Base-by-base conservation (phyloP, 192 early-diverging fungal species). In the Thamnidium elegans region DNA sequence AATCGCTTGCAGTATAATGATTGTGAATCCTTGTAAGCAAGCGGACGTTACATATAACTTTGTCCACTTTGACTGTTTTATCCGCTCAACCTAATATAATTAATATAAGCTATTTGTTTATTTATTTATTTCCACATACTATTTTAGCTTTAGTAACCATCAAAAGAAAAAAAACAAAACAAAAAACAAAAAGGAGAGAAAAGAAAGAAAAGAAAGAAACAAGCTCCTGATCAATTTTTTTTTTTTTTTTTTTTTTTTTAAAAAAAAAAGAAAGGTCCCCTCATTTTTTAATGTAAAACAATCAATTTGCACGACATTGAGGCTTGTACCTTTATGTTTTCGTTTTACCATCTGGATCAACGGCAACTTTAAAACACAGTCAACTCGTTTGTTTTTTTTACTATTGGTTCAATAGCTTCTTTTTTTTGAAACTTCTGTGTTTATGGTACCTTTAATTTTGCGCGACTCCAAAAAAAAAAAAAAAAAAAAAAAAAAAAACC, bases 31-130 rank as follows among this genome's bases (percentile, higher is more conserved):
- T 56, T 76, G 74, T 7, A 71, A 19, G 21, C 52, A 56, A 36
- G 74, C 69, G 2, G 70, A 17, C 8, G 32, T 31, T 19, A 76
- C 32, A 32, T 71, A 76, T 10, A 44, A 4, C 51, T 65, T 62
- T 3, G 74, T 68, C 69, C 66, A 69, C 44, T 54, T 58, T 45
- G 69, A 65, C 31, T 71, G 69, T 7, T 42, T 62, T 11, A 76
- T 46, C 7, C 74, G 58, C 7, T 47, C 43, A 10, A 46, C 30
- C 74, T 76, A 72, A 20, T 20, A 14, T 26, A 59, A 44, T 50
- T 0, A 30, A 52, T 42, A 26, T 3, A 26, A 26, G n/a, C n/a
- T n/a, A n/a, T n/a, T n/a, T n/a, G n/a, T n/a, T n/a, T n/a, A n/a
- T n/a, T n/a, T n/a, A n/a, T n/a, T n/a, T n/a, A n/a, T n/a, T n/a